Base-by-base conservation (phyloP, 1,284 basidiomycete species). In the Amylostereum areolatum region DNA sequence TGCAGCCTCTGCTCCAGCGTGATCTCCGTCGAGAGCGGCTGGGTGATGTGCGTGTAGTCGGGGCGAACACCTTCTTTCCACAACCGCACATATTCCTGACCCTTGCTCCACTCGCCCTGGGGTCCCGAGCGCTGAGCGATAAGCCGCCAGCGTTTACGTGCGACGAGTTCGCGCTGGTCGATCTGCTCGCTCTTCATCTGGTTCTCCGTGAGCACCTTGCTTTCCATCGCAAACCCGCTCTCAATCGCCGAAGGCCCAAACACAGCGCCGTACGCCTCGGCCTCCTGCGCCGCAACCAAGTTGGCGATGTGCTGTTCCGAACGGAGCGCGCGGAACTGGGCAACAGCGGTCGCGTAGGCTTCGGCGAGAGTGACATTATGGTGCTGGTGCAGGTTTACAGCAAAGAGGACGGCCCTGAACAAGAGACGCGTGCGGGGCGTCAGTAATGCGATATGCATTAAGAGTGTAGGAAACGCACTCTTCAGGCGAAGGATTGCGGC, bases 321-420 rank as follows among this genome's bases (percentile, higher is more conserved):
- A 47, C 92, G 85, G 34, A 98, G 76, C 24, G 89, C 74, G 46
- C 89, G 84, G 71, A 93, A 98, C 66, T 97, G 91, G 10, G 80
- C 75, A n/a, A 92, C 78, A 25, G 91, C 85, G 18, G 73, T 70
- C 4, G 76, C 72, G 66, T 99, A 99, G 3, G 96, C 95, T 36
- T 85, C 71, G 0, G 89, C 83, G 37, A 97, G 73, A 1, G 91
- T 77, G 28, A 85, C 53, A 1, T 67, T 58, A 59, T 90, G 85
- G 49, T 80, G 57, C 52, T 83, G 67, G 65, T 93, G 81, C 10
- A 98, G 77, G 61, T 87, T 91, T 43, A 89, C 68, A 10, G 88
- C 78, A 66, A 90, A 97, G 49, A 79, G 80, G 51, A 98, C 77
- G 35, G 83, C 83, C 67, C 95, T 97, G 55, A 3, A 47, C 33